phyloP scores from a whole-genome alignment of 75 land plant genomes.

The Sequoiadendron giganteum region DNA sequence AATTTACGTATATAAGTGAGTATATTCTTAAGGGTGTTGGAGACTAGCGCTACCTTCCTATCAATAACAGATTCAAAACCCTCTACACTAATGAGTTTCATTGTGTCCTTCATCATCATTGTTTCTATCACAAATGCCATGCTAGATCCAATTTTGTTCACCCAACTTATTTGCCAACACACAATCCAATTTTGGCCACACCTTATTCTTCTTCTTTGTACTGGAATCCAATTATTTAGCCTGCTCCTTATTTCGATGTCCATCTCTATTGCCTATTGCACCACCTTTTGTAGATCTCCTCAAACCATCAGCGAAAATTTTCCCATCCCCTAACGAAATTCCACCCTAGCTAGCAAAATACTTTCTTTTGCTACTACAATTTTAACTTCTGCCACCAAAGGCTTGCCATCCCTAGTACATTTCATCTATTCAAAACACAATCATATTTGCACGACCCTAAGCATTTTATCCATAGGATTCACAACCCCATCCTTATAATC shows the following conservation, averaged over 20 bases:
- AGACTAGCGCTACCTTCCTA: no score
- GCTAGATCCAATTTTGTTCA: no score
- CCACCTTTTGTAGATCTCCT: neutral
- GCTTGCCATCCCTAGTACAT: neutral
- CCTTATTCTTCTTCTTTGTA: neutral
- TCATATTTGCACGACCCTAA: neutral
- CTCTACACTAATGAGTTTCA: no score
- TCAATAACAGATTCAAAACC: no score
- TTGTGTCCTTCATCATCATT: no score
- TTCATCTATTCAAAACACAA: neutral
- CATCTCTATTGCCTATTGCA: neutral
- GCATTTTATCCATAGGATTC: neutral
- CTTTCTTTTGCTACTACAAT: neutral
- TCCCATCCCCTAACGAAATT: neutral
- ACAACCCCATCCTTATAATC: neutral
- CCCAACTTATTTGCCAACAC: no score
- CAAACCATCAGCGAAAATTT: neutral
- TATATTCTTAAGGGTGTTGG: no score
- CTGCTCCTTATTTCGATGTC: neutral
- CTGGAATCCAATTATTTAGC: neutral
- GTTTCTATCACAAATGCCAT: no score
- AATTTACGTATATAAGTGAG: no score
- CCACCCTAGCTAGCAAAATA: neutral
- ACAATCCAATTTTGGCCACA: no score
- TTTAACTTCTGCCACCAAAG: neutral